Percentiles rank a stretch among this genome's conserved stretches.
These are phyloP conservation scores for Arxiozyma bovina DNA, from an alignment of 1,139 yeast species.

Conservation along the genomic window DNA sequence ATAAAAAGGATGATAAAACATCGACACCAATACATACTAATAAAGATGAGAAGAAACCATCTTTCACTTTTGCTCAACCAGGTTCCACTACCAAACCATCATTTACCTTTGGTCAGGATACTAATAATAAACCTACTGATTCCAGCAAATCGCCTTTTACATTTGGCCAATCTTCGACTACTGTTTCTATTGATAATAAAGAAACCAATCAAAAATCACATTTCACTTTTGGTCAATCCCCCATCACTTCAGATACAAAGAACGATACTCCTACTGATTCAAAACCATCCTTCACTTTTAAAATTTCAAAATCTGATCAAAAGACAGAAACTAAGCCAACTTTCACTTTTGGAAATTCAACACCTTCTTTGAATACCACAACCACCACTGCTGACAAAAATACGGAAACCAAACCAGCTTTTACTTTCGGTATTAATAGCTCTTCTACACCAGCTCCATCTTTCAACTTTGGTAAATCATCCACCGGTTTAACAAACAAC, in stretches of 20 bases:
- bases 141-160: constrained; percentile 16
- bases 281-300: constrained; percentile 28
- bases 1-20: background rate
- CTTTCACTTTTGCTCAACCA: constrained; percentile 1
- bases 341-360: constrained; percentile 9
- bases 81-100: background rate
- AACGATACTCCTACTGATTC: background rate
- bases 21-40: background rate
- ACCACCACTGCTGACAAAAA: constrained; percentile 13
- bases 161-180: constrained; percentile 12
- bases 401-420: constrained; percentile 18
- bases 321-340: constrained; percentile 7
- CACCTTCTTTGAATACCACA: constrained; percentile 8
- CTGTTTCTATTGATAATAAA: constrained; percentile 2
- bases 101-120: constrained; percentile 3
- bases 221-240: background rate
- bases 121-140: constrained; percentile 5
- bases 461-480: constrained; percentile 17
- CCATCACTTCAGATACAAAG: background rate
- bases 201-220: background rate
- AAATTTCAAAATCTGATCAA: constrained; percentile 8
- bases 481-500: constrained; percentile 3
- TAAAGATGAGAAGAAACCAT: background rate
- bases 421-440: constrained; percentile 24
- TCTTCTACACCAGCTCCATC: constrained; percentile 15